Base-by-base conservation (phyloP, 352 stramenopile genomes). In the Globisporangium echinulatum region DNA sequence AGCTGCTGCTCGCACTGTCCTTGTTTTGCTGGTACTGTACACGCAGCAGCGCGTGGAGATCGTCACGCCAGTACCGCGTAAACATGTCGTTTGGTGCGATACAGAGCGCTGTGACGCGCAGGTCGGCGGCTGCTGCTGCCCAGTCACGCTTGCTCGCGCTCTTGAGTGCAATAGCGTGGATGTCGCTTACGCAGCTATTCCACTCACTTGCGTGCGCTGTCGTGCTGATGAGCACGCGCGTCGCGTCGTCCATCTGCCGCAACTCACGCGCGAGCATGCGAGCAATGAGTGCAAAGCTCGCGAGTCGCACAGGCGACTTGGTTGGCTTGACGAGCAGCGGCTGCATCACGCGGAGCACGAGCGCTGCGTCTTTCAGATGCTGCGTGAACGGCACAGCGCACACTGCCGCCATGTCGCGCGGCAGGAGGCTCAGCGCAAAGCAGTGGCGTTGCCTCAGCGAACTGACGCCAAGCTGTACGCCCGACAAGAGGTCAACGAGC, bases 1-100 rank as follows among this genome's bases (percentile, higher is more conserved):
- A 44, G 5, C 66, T 51, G 4, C 61, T 47, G 4, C 59, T 69
- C 1, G 52, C 36, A n/a, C 67, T 54, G 36, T 88, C 79, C 58
- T 91, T 88, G 61, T 85, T 84, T n/a, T 88, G 70, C 50, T 87
- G 71, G 17, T 76, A 80, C 58, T 90, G 80, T 7, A 88, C 61
- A 33, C 77, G 70, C 7, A 90, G 56, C 9, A 91, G 55, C 4
- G 71, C 67, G 10, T 79, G 69, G 2, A 71, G 61, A 51, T 93
- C 83, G 49, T 90, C 81, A 49, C 78, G 81, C 80, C 83, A 93
- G 42, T 89, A 90, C 0, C 77, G 75, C 15, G 56, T 65, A 14
- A 91, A 93, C 40, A 91, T 81, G 53, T 90, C 82, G 5, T 66
- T 71, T 4, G 79, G 77, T 25, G 76, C 59, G 1, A 90, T 55